phyloP scores from a whole-genome alignment of 306 rosid species.

The Cicer yamashitae region DNA sequence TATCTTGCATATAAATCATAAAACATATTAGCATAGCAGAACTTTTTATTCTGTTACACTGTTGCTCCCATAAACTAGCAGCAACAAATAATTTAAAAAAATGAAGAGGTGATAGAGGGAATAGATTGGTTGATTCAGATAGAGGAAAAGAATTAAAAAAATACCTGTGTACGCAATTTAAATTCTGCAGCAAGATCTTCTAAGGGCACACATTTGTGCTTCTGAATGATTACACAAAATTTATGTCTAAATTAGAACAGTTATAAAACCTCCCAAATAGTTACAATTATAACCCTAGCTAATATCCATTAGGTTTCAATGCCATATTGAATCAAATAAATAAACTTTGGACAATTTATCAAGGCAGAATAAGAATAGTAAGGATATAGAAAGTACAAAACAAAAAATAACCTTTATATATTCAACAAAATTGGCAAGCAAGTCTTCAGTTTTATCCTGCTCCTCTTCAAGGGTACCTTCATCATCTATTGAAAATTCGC shows the following conservation, averaged over 20 bases:
- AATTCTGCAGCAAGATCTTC: conserved; percentile 99
- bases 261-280: conserved; percentile 18
- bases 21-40: conserved; percentile 7
- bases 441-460: conserved; percentile 71
- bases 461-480: conserved; percentile 91
- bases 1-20: conserved; percentile 21
- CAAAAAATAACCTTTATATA: conserved; percentile 71
- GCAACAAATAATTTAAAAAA: conserved; percentile 26
- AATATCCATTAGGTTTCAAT: conserved; percentile 14
- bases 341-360: conserved; percentile 9
- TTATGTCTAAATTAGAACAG: conserved; percentile 28
- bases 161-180: conserved; percentile 91
- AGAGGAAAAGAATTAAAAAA: neutral
- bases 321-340: conserved; percentile 22
- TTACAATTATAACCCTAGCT: conserved; percentile 17
- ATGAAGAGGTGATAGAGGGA: neutral
- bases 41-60: conserved; percentile 2
- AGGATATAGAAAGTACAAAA: conserved; percentile 26
- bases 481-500: conserved; percentile 88
- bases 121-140: conserved; percentile 20
- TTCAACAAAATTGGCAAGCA: conserved; percentile 84
- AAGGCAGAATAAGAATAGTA: conserved; percentile 13
- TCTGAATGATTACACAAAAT: conserved; percentile 59
- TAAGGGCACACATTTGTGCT: conserved; percentile 85
- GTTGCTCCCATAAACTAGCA: conserved; percentile 11